These are phyloP conservation scores for Thelonectria blattea DNA, from an alignment of 2,329 filamentous ascomycete species.

Conservation along the genomic window DNA sequence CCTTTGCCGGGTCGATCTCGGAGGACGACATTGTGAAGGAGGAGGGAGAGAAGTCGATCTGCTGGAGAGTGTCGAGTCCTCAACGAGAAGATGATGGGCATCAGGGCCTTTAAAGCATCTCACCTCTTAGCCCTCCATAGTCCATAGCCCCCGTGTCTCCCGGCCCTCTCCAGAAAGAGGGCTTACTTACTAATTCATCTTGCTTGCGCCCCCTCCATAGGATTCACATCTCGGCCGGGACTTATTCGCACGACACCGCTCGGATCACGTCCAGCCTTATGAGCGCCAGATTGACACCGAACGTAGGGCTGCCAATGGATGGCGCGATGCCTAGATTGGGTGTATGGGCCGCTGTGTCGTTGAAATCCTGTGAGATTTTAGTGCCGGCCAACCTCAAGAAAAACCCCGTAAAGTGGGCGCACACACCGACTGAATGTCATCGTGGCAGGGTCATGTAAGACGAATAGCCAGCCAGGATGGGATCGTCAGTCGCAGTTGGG, in stretches of 20 bases:
- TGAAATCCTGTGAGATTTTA: slow-evolving; percentile 15
- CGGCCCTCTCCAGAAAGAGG: no score
- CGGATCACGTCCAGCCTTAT: neutral
- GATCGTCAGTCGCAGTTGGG: no score
- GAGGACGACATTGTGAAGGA: slow-evolving; percentile 16
- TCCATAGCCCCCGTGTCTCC: neutral
- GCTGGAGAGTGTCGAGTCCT: no score
- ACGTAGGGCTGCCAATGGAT: no score
- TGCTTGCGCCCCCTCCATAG: neutral
- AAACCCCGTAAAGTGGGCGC: no score
- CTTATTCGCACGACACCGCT: no score
- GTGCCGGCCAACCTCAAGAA: neutral
- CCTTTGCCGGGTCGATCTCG: slow-evolving; percentile 23
- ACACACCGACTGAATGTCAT: no score
- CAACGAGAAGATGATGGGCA: no score
- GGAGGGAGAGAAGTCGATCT: no score
- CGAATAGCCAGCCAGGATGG: no score
- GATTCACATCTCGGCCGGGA: neutral
- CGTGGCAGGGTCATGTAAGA: no score
- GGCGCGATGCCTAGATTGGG: neutral
- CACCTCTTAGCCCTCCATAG: neutral
- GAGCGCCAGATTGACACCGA: neutral
- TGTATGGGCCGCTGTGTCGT: neutral
- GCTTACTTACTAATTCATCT: neutral
- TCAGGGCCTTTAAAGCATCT: no score